phyloP scores from a whole-genome alignment of 257 asterid species.

The Osmanthus fragrans region DNA sequence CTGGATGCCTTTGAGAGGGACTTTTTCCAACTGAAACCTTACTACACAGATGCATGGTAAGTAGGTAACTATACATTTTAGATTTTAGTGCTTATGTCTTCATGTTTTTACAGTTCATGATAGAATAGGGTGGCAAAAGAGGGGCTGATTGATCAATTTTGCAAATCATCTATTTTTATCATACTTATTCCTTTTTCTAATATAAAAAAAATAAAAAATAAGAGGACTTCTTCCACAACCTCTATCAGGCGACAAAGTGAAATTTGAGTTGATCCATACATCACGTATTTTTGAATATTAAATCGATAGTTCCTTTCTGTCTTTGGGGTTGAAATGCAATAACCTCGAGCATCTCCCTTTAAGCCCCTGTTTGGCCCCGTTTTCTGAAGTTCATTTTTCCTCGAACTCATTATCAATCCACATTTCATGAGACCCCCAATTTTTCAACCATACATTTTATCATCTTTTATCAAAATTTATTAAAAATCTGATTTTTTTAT shows the following conservation, averaged over 20 bases:
- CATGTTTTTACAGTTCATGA: not conserved
- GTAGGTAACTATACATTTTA: not conserved
- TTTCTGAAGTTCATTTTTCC: too few relatives aligned
- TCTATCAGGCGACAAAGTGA: not conserved
- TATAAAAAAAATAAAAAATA: too few relatives aligned
- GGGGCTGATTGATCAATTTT: not conserved
- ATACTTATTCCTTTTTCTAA: not conserved
- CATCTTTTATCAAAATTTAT: too few relatives aligned
- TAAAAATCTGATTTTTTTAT: too few relatives aligned
- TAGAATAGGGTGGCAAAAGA: not conserved
- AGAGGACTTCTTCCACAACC: not conserved
- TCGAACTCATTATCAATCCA: too few relatives aligned
- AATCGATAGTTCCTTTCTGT: too few relatives aligned
- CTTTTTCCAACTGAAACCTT: conserved; percentile 90
- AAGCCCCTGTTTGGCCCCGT: too few relatives aligned
- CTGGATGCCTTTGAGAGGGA: conserved; percentile 96
- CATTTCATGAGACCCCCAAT: too few relatives aligned
- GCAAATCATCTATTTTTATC: not conserved
- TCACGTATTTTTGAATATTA: too few relatives aligned
- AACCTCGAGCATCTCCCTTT: too few relatives aligned
- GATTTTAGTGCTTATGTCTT: not conserved
- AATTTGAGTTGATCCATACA: not conserved
- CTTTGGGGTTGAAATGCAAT: too few relatives aligned
- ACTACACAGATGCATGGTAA: conserved; percentile 90
- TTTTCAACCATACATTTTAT: too few relatives aligned